A percentile compares a stretch with the other conserved stretches of the same genome.
phyloP scores from a whole-genome alignment of 768 basidiomycete genomes.

The Russula sp. region DNA sequence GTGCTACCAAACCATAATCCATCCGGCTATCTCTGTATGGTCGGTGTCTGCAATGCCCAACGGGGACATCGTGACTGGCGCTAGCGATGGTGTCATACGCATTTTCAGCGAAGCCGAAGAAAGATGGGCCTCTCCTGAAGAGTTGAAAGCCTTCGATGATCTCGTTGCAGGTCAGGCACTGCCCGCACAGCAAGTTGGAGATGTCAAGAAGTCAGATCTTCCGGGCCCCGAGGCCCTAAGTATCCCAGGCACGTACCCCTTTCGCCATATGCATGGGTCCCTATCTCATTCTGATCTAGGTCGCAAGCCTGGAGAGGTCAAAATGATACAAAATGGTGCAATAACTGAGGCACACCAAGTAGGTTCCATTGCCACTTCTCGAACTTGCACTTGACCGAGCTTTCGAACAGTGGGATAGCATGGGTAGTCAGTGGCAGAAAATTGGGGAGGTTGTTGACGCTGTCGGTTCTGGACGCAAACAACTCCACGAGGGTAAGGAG shows the following conservation, averaged over 20 bases:
- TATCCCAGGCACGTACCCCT: conserved; percentile 49
- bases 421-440: conserved; percentile 73
- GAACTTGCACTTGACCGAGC: background rate
- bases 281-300: conserved; percentile 39
- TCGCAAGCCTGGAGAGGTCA: conserved; percentile 89
- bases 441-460: conserved; percentile 96
- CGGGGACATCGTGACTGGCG: conserved; percentile 87
- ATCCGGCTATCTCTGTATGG: conserved; percentile 98
- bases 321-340: conserved; percentile 80
- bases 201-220: conserved; percentile 88
- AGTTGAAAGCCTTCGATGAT: conserved; percentile 65
- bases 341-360: conserved; percentile 90
- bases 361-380: conserved; percentile 20
- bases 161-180: conserved; percentile 73
- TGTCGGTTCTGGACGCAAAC: conserved; percentile 82
- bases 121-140: conserved; percentile 63
- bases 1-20: conserved; percentile 81
- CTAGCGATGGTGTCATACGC: conserved; percentile 82
- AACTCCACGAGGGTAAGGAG: conserved; percentile 88
- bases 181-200: conserved; percentile 78
- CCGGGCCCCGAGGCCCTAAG: conserved; percentile 79
- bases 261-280: background rate
- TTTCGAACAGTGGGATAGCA: conserved; percentile 67
- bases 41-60: conserved; percentile 81
- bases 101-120: conserved; percentile 74